Evolutionary conservation across 257 asterid species (phyloP).

Genomic region (Scutellaria galericulata): DNA sequence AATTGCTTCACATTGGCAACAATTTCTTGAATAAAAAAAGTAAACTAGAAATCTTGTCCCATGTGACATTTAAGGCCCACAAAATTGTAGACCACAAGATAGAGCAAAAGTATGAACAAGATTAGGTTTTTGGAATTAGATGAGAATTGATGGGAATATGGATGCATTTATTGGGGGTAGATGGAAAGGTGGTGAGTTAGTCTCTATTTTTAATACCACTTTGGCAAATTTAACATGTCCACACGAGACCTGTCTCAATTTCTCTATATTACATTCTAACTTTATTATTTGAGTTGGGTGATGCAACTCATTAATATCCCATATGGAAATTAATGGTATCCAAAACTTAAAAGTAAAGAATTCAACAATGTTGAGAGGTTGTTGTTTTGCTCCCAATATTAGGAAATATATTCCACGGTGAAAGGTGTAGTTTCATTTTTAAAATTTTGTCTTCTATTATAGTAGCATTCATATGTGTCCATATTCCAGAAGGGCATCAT

Average conservation of each 20-base stretch:
- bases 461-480: not conserved
- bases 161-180: conserved; percentile 38
- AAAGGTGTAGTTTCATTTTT: not conserved
- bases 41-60: conserved; percentile 20
- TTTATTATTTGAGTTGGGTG: conserved; percentile 42
- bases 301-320: not conserved
- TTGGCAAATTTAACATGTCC: conserved; percentile 22
- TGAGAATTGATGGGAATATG: conserved; percentile 32
- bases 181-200: conserved; percentile 33
- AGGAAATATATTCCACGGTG: not conserved
- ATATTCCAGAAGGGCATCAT: not conserved
- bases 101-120: conserved; percentile 32
- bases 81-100: conserved; percentile 37
- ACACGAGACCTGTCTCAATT: conserved; percentile 22
- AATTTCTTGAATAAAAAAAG: not conserved
- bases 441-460: not conserved
- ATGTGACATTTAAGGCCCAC: conserved; percentile 36
- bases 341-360: not conserved
- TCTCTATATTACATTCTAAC: conserved; percentile 1
- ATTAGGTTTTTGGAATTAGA: conserved; percentile 41
- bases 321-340: not conserved
- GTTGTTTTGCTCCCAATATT: not conserved
- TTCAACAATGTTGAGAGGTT: not conserved
- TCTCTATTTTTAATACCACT: conserved; percentile 18
- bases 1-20: conserved; percentile 6